Percentiles rank a stretch among this genome's conserved stretches.
Conservation (phyloP, 352 stramenopile species). For the Globisporangium orthogonon region DNA sequence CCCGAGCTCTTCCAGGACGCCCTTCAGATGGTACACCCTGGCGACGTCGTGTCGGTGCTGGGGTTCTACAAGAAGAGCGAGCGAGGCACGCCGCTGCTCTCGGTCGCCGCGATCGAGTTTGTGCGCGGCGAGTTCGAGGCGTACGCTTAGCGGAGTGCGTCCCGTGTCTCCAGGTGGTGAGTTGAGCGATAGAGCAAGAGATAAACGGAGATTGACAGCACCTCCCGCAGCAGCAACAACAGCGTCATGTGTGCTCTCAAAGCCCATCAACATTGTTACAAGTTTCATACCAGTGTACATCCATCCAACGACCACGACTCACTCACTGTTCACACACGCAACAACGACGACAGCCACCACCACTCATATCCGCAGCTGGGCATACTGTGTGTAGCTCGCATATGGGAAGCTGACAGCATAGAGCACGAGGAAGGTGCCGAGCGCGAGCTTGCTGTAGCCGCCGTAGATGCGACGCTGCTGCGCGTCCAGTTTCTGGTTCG, state of each 20-base stretch:
- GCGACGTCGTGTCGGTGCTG: constrained; percentile 30
- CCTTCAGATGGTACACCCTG: constrained; percentile 26
- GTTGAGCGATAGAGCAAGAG: too few relatives aligned
- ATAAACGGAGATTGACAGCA: too few relatives aligned
- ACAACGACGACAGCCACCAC: neutral
- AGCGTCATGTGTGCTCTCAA: neutral
- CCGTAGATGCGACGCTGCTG: constrained; percentile 42
- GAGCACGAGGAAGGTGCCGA: constrained; percentile 16
- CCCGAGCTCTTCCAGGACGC: constrained; percentile 19
- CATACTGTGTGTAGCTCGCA: constrained; percentile 15
- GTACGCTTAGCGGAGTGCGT: constrained; percentile 17
- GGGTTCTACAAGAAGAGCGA: constrained; percentile 30
- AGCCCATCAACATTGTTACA: neutral
- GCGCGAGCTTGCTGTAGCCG: constrained; percentile 27
- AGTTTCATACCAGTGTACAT: constrained; percentile 1
- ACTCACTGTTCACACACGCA: neutral
- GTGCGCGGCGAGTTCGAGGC: constrained; percentile 31
- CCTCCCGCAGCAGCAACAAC: neutral
- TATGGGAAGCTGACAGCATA: constrained; percentile 20
- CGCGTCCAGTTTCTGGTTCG: constrained; percentile 35
- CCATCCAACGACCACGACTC: too few relatives aligned
- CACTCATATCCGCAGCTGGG: constrained; percentile 1
- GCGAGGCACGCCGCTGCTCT: constrained; percentile 34
- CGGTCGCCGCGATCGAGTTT: constrained; percentile 27
- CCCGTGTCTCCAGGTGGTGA: too few relatives aligned